phyloP scores from a whole-genome alignment of 331 rosid species.

The Ulmus americana region DNA sequence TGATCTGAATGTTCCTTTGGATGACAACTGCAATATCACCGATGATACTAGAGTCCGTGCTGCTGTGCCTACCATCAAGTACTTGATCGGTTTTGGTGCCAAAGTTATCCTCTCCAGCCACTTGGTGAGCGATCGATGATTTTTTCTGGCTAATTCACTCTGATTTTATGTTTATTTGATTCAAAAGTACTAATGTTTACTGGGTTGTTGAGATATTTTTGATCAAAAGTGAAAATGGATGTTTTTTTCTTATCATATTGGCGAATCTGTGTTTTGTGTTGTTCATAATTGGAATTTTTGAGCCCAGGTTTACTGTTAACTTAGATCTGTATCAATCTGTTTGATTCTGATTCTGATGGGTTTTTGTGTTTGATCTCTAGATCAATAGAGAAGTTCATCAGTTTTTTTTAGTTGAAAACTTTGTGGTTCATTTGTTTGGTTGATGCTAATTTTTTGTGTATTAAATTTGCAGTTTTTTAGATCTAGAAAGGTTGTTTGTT shows the following conservation, averaged over 20 bases:
- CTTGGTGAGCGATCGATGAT: conserved; percentile 37
- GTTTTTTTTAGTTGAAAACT: too few relatives aligned
- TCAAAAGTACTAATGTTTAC: too few relatives aligned
- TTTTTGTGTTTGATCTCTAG: too few relatives aligned
- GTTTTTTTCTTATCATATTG: not conserved
- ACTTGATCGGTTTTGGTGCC: conserved; percentile 62
- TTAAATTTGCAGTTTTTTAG: not conserved
- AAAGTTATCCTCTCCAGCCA: conserved; percentile 68
- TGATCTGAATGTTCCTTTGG: conserved; percentile 93
- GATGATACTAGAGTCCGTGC: conserved; percentile 91
- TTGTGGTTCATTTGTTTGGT: not conserved
- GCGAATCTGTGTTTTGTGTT: not conserved
- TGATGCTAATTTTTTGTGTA: not conserved
- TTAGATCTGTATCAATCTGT: conserved; percentile 11
- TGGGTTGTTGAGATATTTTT: not conserved
- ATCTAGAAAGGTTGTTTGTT: not conserved
- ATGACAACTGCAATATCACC: conserved; percentile 68
- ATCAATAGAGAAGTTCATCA: too few relatives aligned
- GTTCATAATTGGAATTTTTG: not conserved
- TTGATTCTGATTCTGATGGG: not conserved
- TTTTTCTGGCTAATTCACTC: not conserved
- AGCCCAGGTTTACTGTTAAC: not conserved
- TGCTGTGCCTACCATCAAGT: conserved; percentile 85
- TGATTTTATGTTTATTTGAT: too few relatives aligned
- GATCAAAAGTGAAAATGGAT: not conserved